Percentiles rank a stretch among this genome's conserved stretches.
phyloP scores from a whole-genome alignment of 768 basidiomycete genomes.

The Tephrocybe sp. region DNA sequence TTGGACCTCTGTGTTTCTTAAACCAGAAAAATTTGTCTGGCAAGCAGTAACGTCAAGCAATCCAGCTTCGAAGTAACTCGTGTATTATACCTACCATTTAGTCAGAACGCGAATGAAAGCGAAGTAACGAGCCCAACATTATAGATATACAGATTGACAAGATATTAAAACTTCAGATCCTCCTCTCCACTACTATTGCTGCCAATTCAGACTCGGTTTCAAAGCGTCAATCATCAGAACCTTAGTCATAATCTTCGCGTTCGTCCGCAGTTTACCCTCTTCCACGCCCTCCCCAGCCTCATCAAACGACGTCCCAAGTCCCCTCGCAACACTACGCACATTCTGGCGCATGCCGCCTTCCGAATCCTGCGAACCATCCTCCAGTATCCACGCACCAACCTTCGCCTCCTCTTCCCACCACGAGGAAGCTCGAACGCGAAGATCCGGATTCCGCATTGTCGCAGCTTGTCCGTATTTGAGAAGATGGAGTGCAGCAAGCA shows the following conservation, averaged over 20 bases:
- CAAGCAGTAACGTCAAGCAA: no score
- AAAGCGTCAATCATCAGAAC: constrained; percentile 28
- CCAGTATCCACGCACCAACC: constrained; percentile 49
- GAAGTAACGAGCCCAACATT: no score
- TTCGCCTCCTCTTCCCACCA: constrained; percentile 60
- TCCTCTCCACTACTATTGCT: no score
- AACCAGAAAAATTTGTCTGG: no score
- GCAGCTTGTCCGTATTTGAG: constrained; percentile 57
- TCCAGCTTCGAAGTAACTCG: no score
- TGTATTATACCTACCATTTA: no score
- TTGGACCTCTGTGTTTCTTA: no score
- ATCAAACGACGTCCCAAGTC: constrained; percentile 40
- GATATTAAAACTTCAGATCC: background rate
- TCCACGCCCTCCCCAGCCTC: constrained; percentile 17
- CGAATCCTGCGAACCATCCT: constrained; percentile 31
- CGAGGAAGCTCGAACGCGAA: constrained; percentile 41
- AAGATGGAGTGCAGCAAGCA: constrained; percentile 47
- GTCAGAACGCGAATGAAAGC: background rate
- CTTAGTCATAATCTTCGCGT: constrained; percentile 29
- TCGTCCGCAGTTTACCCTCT: constrained; percentile 31
- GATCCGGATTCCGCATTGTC: constrained; percentile 47
- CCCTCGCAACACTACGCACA: constrained; percentile 45
- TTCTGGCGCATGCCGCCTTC: constrained; percentile 18
- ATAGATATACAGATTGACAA: no score
- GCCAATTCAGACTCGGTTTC: constrained; percentile 30